A percentile compares a stretch with the other conserved stretches of the same genome.
These are phyloP conservation scores for Dioscorea zingiberensis DNA, from an alignment of 106 monocot species.

Conservation along the genomic window DNA sequence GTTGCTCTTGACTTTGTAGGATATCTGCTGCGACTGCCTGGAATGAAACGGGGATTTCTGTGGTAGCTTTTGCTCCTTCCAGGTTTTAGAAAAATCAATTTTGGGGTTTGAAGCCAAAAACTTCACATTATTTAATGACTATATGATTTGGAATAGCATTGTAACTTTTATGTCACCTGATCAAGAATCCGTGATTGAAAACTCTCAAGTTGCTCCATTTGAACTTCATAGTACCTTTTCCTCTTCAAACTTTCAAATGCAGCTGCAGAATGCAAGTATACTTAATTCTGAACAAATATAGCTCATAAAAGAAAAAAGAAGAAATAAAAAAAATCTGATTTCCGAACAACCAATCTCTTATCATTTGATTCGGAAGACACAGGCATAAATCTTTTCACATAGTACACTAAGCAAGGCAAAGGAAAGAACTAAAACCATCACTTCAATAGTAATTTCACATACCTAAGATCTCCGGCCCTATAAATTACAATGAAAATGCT, in stretches of 20 bases:
- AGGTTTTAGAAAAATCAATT: constrained; percentile 3
- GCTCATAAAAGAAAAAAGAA: no score
- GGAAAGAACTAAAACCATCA: no score
- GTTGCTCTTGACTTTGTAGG: constrained; percentile 17
- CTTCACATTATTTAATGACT: background rate
- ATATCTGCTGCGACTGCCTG: constrained; percentile 8
- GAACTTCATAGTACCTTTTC: constrained; percentile 73
- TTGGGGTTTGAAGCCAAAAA: background rate
- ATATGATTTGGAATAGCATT: background rate
- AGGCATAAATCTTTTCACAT: no score
- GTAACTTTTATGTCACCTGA: constrained; percentile 33
- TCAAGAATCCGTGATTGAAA: constrained; percentile 60
- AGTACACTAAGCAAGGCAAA: no score
- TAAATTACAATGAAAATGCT: no score
- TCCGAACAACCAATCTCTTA: no score
- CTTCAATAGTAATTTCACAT: no score
- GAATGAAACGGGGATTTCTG: constrained; percentile 8
- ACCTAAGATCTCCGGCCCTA: no score
- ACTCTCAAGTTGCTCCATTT: constrained; percentile 62
- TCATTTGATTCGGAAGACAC: no score
- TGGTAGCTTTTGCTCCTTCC: constrained; percentile 46
- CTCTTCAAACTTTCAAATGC: constrained; percentile 70
- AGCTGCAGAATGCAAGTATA: constrained; percentile 27
- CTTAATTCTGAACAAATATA: no score
- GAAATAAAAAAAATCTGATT: no score